These are phyloP conservation scores for Ceratobasidium sp. DNA, from an alignment of 1,284 basidiomycete species.

Conservation along the genomic window DNA sequence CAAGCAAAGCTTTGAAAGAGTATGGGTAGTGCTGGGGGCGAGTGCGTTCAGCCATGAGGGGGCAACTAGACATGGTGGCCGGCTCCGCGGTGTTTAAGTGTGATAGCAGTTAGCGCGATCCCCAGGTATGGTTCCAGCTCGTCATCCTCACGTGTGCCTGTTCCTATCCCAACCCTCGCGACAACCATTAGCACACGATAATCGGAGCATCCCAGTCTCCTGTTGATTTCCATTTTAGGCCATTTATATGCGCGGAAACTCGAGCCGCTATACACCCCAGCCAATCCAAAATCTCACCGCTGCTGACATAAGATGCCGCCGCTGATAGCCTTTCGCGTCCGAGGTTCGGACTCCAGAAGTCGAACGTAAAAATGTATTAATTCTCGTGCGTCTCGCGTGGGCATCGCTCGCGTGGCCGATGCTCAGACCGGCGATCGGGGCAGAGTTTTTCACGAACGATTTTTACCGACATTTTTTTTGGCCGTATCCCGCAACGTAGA, in stretches of 20 bases:
- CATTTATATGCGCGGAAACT: background rate
- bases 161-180: constrained; percentile 11
- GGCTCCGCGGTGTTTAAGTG: constrained; percentile 8
- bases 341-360: background rate
- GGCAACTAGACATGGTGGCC: background rate
- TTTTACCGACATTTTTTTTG: background rate
- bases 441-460: too few relatives aligned
- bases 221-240: background rate
- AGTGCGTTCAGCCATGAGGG: constrained; percentile 20
- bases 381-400: too few relatives aligned
- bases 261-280: background rate
- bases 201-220: constrained; percentile 2
- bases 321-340: background rate
- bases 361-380: too few relatives aligned
- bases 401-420: background rate
- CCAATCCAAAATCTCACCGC: constrained; percentile 18
- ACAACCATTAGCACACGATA: background rate
- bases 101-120: background rate
- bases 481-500: background rate
- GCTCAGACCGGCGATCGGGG: too few relatives aligned
- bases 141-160: constrained; percentile 22
- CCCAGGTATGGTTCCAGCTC: background rate
- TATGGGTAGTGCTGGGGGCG: constrained; percentile 46
- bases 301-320: background rate
- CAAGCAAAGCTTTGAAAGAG: constrained; percentile 32